A percentile compares a stretch with the other conserved stretches of the same genome.
Conservation (phyloP, 768 basidiomycete species). For the Leucosporidium creatinivorum region DNA sequence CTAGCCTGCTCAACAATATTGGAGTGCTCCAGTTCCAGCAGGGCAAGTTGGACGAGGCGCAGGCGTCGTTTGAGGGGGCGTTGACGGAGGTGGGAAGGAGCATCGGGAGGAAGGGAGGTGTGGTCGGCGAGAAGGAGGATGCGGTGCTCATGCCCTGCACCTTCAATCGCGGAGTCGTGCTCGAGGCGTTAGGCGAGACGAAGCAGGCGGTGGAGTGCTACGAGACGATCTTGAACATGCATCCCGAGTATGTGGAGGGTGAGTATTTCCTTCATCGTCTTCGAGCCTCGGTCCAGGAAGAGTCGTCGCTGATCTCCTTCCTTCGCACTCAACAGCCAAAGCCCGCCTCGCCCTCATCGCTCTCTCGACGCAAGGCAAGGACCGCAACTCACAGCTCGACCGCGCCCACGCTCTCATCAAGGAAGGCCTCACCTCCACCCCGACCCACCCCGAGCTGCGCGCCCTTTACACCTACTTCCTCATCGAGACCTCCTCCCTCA, state of each 20-base stretch:
- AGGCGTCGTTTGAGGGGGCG: constrained; percentile 64
- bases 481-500: constrained; percentile 63
- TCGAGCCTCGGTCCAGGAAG: background rate
- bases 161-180: constrained; percentile 85
- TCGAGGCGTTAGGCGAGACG: constrained; percentile 73
- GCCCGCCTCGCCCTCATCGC: constrained; percentile 80
- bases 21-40: constrained; percentile 34
- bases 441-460: constrained; percentile 72
- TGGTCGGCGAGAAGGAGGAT: constrained; percentile 43
- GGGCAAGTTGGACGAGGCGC: constrained; percentile 51
- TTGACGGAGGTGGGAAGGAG: constrained; percentile 51
- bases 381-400: constrained; percentile 40
- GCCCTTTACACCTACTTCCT: constrained; percentile 92
- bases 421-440: constrained; percentile 73
- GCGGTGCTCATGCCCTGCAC: constrained; percentile 71
- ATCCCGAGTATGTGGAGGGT: constrained; percentile 97
- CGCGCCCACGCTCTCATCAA: constrained; percentile 85
- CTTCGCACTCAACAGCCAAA: constrained; percentile 61
- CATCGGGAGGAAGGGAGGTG: constrained; percentile 43
- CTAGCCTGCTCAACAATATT: constrained; percentile 38
- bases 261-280: constrained; percentile 38
- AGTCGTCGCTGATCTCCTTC: background rate
- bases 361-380: constrained; percentile 56
- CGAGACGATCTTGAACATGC: constrained; percentile 64
- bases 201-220: constrained; percentile 75